Conservation (phyloP, 176 grass and related monocot species). For the barley (Hordeum vulgare) region DNA sequence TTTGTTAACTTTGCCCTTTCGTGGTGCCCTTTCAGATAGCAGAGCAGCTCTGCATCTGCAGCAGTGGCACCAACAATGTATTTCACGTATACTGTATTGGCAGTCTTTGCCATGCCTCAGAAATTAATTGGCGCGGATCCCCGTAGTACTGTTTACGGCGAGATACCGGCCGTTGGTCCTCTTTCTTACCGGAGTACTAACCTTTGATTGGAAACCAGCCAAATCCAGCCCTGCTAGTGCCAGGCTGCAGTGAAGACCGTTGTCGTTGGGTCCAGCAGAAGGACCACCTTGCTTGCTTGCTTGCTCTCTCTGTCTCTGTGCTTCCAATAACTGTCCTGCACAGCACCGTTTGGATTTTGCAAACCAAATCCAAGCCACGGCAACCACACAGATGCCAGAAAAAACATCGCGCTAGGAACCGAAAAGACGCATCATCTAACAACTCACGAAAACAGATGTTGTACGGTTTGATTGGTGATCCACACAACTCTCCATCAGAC, state of each 20-base stretch:
- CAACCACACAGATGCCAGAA: not conserved
- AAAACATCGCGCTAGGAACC: not conserved
- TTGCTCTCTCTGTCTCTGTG: not conserved
- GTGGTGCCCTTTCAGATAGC: too few relatives aligned
- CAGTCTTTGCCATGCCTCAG: too few relatives aligned
- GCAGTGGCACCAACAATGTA: too few relatives aligned
- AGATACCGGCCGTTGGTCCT: too few relatives aligned
- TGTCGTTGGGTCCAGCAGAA: not conserved
- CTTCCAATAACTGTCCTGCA: conserved; percentile 3
- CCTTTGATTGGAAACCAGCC: conserved; percentile 9
- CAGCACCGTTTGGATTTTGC: not conserved
- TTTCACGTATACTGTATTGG: too few relatives aligned
- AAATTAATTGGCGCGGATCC: too few relatives aligned
- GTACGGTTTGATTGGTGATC: not conserved
- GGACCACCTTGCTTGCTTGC: conserved; percentile 18
- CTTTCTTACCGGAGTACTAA: too few relatives aligned
- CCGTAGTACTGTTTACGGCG: too few relatives aligned
- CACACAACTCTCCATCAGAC: not conserved
- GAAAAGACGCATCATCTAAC: not conserved
- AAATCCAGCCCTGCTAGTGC: conserved; percentile 21
- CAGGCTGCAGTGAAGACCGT: conserved; percentile 31
- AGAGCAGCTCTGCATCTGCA: too few relatives aligned
- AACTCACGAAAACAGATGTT: too few relatives aligned
- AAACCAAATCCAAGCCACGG: not conserved
- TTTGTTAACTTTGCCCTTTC: too few relatives aligned